Conservation (phyloP, 1,139 yeast species). For the Lodderomyces oxycetoniae region DNA sequence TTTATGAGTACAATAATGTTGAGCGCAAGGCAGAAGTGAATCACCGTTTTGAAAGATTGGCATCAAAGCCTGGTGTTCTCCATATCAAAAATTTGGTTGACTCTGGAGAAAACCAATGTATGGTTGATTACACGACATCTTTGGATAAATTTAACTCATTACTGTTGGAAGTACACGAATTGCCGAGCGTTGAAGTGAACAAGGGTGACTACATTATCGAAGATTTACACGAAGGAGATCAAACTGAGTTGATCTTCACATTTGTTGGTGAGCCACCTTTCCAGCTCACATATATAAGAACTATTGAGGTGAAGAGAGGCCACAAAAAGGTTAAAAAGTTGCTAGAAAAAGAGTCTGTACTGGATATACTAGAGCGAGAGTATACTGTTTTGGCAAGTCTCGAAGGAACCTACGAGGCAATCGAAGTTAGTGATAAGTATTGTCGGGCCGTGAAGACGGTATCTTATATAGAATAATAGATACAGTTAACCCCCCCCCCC, state of each 20-base stretch:
- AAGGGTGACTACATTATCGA: slow-evolving; percentile 68
- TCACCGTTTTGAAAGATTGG: slow-evolving; percentile 58
- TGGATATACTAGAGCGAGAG: slow-evolving; percentile 63
- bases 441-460: slow-evolving; percentile 50
- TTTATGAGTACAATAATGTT: slow-evolving; percentile 66
- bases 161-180: slow-evolving; percentile 58
- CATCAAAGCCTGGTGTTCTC: slow-evolving; percentile 74
- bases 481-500: too few species aligned
- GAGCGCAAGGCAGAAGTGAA: slow-evolving; percentile 57
- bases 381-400: slow-evolving; percentile 71
- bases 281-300: slow-evolving; percentile 51
- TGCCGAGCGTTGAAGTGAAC: slow-evolving; percentile 87
- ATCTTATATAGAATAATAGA: slow-evolving; percentile 13
- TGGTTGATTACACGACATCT: slow-evolving; percentile 50
- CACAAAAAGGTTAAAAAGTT: slow-evolving; percentile 30
- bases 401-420: slow-evolving; percentile 93
- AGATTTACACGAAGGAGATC: slow-evolving; percentile 89
- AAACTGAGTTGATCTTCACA: slow-evolving; percentile 63
- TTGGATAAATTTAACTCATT: slow-evolving; percentile 38
- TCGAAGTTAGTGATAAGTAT: slow-evolving; percentile 75
- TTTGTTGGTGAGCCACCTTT: slow-evolving; percentile 76
- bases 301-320: slow-evolving; percentile 28
- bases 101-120: slow-evolving; percentile 66
- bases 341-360: slow-evolving; percentile 73
- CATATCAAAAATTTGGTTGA: slow-evolving; percentile 69